Percentiles rank a stretch among this genome's conserved stretches.
phyloP scores from a whole-genome alignment of 192 early-diverging fungal genomes.

The Coemansia pectinata region DNA sequence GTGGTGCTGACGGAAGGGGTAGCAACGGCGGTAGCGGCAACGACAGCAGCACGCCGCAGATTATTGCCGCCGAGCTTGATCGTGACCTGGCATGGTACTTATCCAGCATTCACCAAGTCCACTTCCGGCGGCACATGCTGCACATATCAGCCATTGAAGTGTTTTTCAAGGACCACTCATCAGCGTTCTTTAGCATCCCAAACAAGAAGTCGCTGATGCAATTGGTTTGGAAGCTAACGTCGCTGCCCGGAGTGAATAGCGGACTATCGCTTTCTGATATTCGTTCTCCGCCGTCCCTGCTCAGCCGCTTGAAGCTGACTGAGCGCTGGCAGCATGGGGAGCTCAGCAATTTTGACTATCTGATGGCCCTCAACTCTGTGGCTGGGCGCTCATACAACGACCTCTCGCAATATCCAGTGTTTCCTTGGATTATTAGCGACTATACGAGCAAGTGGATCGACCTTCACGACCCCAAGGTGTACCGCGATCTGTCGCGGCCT shows the following conservation, averaged over 20 bases:
- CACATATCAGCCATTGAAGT: conserved; percentile 46
- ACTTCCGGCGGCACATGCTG: conserved; percentile 47
- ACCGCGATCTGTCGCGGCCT: conserved; percentile 88
- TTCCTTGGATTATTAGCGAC: conserved; percentile 89
- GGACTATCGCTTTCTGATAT: conserved; percentile 36
- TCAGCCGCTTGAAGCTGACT: conserved; percentile 55
- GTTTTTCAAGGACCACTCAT: conserved; percentile 44
- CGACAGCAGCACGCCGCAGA: conserved; percentile 7
- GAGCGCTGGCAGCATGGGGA: conserved; percentile 82
- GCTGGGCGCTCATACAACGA: conserved; percentile 85
- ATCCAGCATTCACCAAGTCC: conserved; percentile 33
- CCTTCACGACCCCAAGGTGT: conserved; percentile 70
- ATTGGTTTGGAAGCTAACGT: conserved; percentile 45
- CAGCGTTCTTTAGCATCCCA: conserved; percentile 35
- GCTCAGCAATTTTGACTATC: conserved; percentile 94
- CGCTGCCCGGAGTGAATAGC: conserved; percentile 25
- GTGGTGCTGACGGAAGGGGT: background rate
- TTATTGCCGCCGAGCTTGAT: conserved; percentile 33
- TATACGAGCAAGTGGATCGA: conserved; percentile 81
- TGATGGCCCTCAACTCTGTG: conserved; percentile 91
- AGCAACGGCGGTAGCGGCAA: background rate
- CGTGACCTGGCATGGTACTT: conserved; percentile 40
- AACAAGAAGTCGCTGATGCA: conserved; percentile 44
- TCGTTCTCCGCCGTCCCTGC: conserved; percentile 28
- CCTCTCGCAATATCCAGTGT: conserved; percentile 95